Evolutionary conservation across 495 filamentous ascomycete genomes (phyloP).

Genomic region (Xylaria nigripes): DNA sequence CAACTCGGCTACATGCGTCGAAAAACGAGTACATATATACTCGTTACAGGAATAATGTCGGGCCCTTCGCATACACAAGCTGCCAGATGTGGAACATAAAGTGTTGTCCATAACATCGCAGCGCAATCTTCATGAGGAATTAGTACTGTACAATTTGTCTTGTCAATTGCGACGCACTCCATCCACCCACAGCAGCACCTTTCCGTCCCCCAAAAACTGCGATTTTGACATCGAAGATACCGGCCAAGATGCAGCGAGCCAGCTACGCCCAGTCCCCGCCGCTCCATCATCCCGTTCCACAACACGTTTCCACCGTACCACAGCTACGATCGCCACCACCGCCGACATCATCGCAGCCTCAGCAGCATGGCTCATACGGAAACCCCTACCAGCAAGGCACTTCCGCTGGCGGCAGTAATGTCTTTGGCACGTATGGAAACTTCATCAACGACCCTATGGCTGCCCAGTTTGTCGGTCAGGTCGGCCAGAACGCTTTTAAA

Average conservation of each 20-base stretch:
- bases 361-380: constrained; percentile 61
- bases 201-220: neutral
- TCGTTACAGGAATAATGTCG: neutral
- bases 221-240: neutral
- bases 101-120: constrained; percentile 16
- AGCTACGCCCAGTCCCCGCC: constrained; percentile 87
- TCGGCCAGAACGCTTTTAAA: constrained; percentile 82
- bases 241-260: constrained; percentile 66
- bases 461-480: constrained; percentile 92
- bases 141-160: neutral
- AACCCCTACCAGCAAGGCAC: constrained; percentile 63
- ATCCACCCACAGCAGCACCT: neutral
- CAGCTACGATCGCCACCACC: constrained; percentile 95
- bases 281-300: constrained; percentile 94
- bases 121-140: neutral
- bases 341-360: constrained; percentile 60
- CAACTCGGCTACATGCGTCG: neutral
- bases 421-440: constrained; percentile 65
- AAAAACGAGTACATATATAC: neutral
- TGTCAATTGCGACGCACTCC: neutral
- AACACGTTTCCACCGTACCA: constrained; percentile 98
- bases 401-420: constrained; percentile 41
- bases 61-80: neutral
- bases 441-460: constrained; percentile 89
- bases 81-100: constrained; percentile 16